A percentile compares a stretch with the other conserved stretches of the same genome.
These are phyloP conservation scores for Penicillium sp. DNA, from an alignment of 2,329 filamentous ascomycete genomes.

Conservation along the genomic window DNA sequence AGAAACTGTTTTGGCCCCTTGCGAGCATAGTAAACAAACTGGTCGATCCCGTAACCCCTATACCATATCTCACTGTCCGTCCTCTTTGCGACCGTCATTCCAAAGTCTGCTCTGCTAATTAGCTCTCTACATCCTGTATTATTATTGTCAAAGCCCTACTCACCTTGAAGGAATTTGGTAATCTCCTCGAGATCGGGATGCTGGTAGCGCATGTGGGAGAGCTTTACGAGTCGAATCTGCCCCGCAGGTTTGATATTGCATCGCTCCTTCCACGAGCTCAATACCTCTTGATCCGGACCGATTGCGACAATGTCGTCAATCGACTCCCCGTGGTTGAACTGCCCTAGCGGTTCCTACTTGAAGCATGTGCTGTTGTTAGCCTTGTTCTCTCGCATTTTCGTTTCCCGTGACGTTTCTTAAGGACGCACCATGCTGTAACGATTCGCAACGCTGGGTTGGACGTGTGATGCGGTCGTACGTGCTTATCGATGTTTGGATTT, in stretches of 20 bases:
- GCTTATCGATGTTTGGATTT: no score
- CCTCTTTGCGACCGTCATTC: slow-evolving; percentile 44
- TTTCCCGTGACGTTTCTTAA: no score
- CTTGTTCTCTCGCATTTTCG: no score
- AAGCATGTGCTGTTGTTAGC: no score
- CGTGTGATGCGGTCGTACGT: no score
- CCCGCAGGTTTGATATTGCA: slow-evolving; percentile 46
- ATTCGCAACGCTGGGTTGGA: no score
- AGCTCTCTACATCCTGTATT: not conserved
- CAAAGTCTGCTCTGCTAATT: slow-evolving; percentile 23
- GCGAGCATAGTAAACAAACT: slow-evolving; percentile 29
- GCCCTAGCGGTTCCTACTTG: no score
- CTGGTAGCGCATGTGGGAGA: slow-evolving; percentile 60
- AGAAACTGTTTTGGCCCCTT: slow-evolving; percentile 32
- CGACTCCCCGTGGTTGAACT: not conserved
- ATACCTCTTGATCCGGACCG: slow-evolving; percentile 18
- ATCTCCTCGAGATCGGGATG: slow-evolving; percentile 56
- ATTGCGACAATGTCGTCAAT: slow-evolving; percentile 19
- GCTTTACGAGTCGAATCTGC: slow-evolving; percentile 54
- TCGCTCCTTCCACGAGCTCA: slow-evolving; percentile 24
- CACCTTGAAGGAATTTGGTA: not conserved
- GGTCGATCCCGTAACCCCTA: slow-evolving; percentile 26
- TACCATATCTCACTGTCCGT: slow-evolving; percentile 30
- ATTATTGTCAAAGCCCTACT: not conserved
- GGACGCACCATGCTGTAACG: no score